Percentiles rank a stretch among this genome's conserved stretches.
These are phyloP conservation scores for Diversispora eburnea DNA, from an alignment of 192 early-diverging fungal species.

Conservation along the genomic window DNA sequence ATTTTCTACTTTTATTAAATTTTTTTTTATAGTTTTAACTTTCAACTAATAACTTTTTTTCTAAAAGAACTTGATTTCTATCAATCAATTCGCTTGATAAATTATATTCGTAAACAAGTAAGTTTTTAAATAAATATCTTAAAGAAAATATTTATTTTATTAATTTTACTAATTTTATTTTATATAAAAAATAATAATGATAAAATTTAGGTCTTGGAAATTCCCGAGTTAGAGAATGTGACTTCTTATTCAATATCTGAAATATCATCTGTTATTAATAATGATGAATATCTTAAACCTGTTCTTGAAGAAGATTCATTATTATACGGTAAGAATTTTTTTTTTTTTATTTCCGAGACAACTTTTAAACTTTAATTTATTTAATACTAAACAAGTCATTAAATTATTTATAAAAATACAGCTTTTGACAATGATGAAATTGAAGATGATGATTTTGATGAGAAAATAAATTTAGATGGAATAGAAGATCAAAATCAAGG, in stretches of 20 bases:
- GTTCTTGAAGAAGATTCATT: slow-evolving; percentile 65
- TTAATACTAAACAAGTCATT: too few relatives aligned
- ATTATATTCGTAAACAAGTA: slow-evolving; percentile 59
- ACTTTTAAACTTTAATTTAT: neutral
- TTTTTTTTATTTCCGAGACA: neutral
- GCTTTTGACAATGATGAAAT: slow-evolving; percentile 69
- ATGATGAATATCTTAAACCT: slow-evolving; percentile 65
- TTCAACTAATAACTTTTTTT: neutral
- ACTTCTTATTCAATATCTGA: slow-evolving; percentile 44
- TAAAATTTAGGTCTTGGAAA: slow-evolving; percentile 21
- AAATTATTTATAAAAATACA: neutral
- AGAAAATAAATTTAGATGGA: slow-evolving; percentile 16
- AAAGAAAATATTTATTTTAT: neutral
- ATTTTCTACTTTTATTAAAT: too few relatives aligned
- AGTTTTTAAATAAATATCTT: neutral
- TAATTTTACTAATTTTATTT: neutral
- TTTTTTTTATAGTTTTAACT: neutral
- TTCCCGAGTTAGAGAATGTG: slow-evolving; percentile 26
- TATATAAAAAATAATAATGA: neutral
- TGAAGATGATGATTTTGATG: slow-evolving; percentile 51
- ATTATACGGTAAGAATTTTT: slow-evolving; percentile 46
- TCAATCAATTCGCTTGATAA: slow-evolving; percentile 73
- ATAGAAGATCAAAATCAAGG: slow-evolving; percentile 27
- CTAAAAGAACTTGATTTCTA: slow-evolving; percentile 77
- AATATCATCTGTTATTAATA: slow-evolving; percentile 54